phyloP scores from a whole-genome alignment of 306 rosid species.

The Casuarina equisetifolia region DNA sequence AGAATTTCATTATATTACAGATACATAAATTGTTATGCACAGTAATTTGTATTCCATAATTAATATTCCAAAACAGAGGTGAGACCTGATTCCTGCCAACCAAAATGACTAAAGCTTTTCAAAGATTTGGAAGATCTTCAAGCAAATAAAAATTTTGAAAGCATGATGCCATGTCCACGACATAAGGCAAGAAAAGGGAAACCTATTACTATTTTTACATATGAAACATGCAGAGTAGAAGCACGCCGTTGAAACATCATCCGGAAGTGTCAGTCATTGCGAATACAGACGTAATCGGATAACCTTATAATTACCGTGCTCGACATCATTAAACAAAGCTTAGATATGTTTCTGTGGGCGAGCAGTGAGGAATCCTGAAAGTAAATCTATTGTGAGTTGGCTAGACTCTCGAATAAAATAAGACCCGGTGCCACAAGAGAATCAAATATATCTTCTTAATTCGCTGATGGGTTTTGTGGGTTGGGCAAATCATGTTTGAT shows the following conservation, averaged over 20 bases:
- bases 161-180: no score
- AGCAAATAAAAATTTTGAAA: no score
- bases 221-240: neutral
- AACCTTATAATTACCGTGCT: neutral
- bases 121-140: no score
- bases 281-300: slow-evolving; percentile 7
- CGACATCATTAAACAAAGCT: neutral
- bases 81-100: no score
- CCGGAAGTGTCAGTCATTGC: neutral
- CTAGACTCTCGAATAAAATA: neutral
- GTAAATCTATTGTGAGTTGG: neutral
- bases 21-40: no score
- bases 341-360: slow-evolving; percentile 2
- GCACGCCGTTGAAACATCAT: neutral
- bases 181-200: no score
- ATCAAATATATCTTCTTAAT: neutral
- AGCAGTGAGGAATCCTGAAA: neutral
- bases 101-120: no score
- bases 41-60: no score
- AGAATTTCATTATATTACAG: no score
- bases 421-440: neutral
- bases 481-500: neutral
- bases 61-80: no score
- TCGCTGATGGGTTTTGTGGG: neutral
- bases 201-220: neutral